Evolutionary conservation across 1,139 yeast genomes (phyloP), one percentile per base, ranked within the genome.

Genomic region (Komagataea norvegica): DNA sequence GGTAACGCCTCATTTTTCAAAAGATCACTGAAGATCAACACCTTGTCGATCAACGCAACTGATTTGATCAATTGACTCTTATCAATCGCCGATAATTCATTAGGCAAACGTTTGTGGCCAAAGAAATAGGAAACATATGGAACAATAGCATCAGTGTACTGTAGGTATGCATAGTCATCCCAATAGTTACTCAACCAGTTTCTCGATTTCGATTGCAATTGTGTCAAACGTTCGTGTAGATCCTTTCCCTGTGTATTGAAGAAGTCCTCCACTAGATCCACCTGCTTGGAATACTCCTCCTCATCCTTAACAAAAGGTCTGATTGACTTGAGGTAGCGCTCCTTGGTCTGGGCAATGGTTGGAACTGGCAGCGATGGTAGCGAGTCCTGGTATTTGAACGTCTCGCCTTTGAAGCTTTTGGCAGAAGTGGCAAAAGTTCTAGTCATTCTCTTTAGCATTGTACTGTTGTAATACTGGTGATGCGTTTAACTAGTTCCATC

Each of bases 111-210:
- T 61, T 78, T 80, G 68, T 89, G 96, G 38, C 82, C 74, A 64
- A 78, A 89, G 55, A 88, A 91, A 66, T 91, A 91, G 10, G 95
- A 85, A 28, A 87, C 96, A 58, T 79, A 88, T 13, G 97, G 97
- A 23, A 86, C 87, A 18, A 91, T 86, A 0, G 97, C 95, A 60
- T 87, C 97, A 51, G 94, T 76, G 65, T 87, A 88, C 29, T 85
- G 79, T 69, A 91, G 68, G 63, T 91, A 91, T 23, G 96, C 95
- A 52, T 83, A 87, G 55, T 85, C 85, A 61, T 89, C 95, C 98
- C 98, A 91, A 72, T 83, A 87, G 45, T 77, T 83, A 38, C 86
- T 77, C 56, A 91, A 73, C 98, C 98, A 91, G 62, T 91, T 91
- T 58, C 86, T 80, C 38, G 47, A 44, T 15, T 40, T 41, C 2